phyloP scores from a whole-genome alignment of 1,284 basidiomycete genomes.

The Ustilago lituana region DNA sequence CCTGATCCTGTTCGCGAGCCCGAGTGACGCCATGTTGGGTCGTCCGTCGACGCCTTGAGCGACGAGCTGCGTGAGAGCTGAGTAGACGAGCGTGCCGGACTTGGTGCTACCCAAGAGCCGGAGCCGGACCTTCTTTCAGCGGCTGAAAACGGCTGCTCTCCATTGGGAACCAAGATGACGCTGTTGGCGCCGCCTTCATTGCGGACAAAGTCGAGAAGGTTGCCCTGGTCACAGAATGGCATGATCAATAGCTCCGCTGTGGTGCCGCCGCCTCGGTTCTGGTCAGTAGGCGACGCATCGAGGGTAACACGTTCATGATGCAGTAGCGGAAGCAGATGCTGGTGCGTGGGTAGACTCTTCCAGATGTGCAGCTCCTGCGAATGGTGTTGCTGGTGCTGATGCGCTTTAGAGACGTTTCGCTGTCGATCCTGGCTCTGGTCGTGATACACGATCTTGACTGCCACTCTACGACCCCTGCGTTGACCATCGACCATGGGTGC shows the following conservation, averaged over 20 bases:
- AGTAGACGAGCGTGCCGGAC: constrained; percentile 15
- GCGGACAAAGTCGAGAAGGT: constrained; percentile 56
- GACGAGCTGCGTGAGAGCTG: constrained; percentile 42
- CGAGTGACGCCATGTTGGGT: constrained; percentile 17
- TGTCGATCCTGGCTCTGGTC: constrained; percentile 11
- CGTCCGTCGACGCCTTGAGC: constrained; percentile 26
- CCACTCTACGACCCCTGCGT: constrained; percentile 38
- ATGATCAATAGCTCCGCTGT: constrained; percentile 53
- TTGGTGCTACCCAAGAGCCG: constrained; percentile 30
- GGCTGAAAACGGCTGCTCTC: constrained; percentile 11
- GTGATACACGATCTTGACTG: constrained; percentile 57
- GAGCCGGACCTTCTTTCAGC: constrained; percentile 29
- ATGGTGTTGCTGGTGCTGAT: constrained; percentile 2
- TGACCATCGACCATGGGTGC: constrained; percentile 31
- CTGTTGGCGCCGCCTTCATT: constrained; percentile 37
- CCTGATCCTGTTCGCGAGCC: constrained; percentile 41
- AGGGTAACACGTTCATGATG: constrained; percentile 48
- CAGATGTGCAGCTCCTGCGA: constrained; percentile 56
- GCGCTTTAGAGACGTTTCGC: constrained; percentile 2
- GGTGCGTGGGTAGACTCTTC: constrained; percentile 49
- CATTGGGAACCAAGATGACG: constrained; percentile 10
- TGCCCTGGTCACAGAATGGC: constrained; percentile 57
- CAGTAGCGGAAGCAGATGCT: constrained; percentile 55
- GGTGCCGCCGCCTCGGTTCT: background rate
- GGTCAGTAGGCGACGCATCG: background rate